Evolutionary conservation across 2,329 filamentous ascomycete genomes (phyloP).

Genomic region (Colletotrichum salicis): DNA sequence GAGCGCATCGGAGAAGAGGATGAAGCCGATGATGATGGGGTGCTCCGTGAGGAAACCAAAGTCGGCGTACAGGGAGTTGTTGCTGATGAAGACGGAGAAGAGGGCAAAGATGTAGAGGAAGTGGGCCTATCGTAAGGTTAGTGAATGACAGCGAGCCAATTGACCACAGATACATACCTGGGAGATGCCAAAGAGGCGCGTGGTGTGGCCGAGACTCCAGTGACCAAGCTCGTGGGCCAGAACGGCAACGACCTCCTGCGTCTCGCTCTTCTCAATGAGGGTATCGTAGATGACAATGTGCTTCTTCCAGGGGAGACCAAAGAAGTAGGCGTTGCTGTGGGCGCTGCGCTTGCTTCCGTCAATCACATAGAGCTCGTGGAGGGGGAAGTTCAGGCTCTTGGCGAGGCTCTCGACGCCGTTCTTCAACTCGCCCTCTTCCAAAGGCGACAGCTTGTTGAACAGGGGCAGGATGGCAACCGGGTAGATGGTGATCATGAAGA

Average conservation of each 20-base stretch:
- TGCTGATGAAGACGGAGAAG: slow-evolving; percentile 98
- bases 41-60: slow-evolving; percentile 88
- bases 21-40: slow-evolving; percentile 96
- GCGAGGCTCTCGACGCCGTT: slow-evolving; percentile 86
- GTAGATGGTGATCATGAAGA: slow-evolving; percentile 96
- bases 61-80: slow-evolving; percentile 86
- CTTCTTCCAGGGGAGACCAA: slow-evolving; percentile 98
- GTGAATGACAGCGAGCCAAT: background rate
- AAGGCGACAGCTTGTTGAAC: slow-evolving; percentile 97
- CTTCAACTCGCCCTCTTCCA: slow-evolving; percentile 89
- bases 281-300: slow-evolving; percentile 99
- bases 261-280: slow-evolving; percentile 92
- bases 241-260: slow-evolving; percentile 93
- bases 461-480: slow-evolving; percentile 92
- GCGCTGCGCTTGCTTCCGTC: slow-evolving; percentile 88
- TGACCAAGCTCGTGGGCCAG: slow-evolving; percentile 96
- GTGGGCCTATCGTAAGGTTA: slow-evolving; percentile 70
- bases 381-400: slow-evolving; percentile 85
- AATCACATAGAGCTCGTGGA: slow-evolving; percentile 93
- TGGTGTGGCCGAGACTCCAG: slow-evolving; percentile 96
- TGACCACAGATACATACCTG: slow-evolving; percentile 64
- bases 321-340: slow-evolving; percentile 95
- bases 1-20: slow-evolving; percentile 96
- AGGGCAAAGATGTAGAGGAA: slow-evolving; percentile 97
- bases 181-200: slow-evolving; percentile 86